Evolutionary conservation across 495 filamentous ascomycete species (phyloP), one percentile per base, ranked within the genome.

Genomic region (Coniosporium apollinis): DNA sequence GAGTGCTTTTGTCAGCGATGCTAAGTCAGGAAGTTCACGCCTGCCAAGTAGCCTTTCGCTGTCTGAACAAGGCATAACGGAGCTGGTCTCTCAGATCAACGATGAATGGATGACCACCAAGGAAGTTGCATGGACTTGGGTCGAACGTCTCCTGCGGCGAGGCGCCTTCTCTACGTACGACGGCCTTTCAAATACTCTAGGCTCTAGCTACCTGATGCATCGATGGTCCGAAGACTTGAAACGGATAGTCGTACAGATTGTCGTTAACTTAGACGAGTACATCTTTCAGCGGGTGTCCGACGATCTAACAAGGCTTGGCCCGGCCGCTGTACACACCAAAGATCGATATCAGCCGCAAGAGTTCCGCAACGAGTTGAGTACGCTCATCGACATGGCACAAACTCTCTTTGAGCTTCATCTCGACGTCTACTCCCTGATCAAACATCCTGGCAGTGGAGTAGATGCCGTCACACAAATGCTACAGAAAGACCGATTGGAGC

Each of bases 341-440:
- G 41, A 61, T 3, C 52, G 70, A 7, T 30, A 54, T 9, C 9
- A 9, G 11, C n/a, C 9, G 30, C 1, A 3, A 19, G 30, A 32
- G 15, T 14, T 13, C 11, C 8, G 18, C 1, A 9, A 32, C 1
- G 7, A 17, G 35, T 17, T 6, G 20, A 25, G 37, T 21, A 9
- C 24, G n/a, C 26, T 50, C 1, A 33, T 49, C 16, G 61, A 69
- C n/a, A 70, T 87, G 50, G 63, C 76, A 1, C 71, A 94, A 46
- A 74, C 76, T 35, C 60, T 91, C 1, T 86, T 84, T 41, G 89
- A 99, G 52, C 61, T 99, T 6, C 83, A 94, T 46, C 62, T 97
- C 1, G 87, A 94, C 37, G 63, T 85, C 5, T 92, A 80, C 45
- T 73, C 78, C 22, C 62, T 72, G 11, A 76, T 82, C 37, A 87